Conservation (phyloP, 176 grass and related monocot genomes). For the Carex pumila region DNA sequence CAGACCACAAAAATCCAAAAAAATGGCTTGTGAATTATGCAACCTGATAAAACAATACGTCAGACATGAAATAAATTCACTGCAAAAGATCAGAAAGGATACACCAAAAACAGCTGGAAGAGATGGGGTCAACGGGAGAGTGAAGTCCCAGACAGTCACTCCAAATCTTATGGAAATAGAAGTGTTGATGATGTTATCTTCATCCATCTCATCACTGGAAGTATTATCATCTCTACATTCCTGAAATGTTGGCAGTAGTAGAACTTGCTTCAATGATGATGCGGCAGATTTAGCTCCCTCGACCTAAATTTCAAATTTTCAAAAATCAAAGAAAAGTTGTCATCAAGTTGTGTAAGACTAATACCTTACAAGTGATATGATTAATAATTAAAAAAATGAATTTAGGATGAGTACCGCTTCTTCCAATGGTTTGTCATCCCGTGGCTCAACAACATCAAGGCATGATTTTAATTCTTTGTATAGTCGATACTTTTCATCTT, state of each 20-base stretch:
- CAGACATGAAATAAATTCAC: not conserved
- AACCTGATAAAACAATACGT: not conserved
- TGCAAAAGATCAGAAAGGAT: conserved; percentile 42
- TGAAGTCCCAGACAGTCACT: conserved; percentile 95
- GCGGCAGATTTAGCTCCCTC: conserved; percentile 49
- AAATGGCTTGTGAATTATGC: not conserved
- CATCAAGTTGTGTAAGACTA: not conserved
- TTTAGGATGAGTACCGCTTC: conserved; percentile 60
- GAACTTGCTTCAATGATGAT: conserved; percentile 52
- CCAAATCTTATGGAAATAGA: conserved; percentile 75
- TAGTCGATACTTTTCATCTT: conserved; percentile 61
- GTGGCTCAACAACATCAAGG: conserved; percentile 55
- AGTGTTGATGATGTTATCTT: conserved; percentile 73
- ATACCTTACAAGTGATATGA: conserved; percentile 24
- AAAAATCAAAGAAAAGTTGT: not conserved
- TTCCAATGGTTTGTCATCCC: conserved; percentile 60
- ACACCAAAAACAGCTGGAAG: conserved; percentile 99
- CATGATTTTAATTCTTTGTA: conserved; percentile 66
- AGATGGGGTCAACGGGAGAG: conserved; percentile 85
- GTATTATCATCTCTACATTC: conserved; percentile 59
- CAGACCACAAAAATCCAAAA: not conserved
- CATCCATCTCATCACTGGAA: conserved; percentile 83
- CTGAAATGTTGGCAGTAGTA: conserved; percentile 52
- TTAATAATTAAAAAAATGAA: conserved; percentile 18
- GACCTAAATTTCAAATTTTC: conserved; percentile 38